These are phyloP conservation scores for Moniliella sp. DNA, from an alignment of 1,284 basidiomycete species.

Conservation along the genomic window DNA sequence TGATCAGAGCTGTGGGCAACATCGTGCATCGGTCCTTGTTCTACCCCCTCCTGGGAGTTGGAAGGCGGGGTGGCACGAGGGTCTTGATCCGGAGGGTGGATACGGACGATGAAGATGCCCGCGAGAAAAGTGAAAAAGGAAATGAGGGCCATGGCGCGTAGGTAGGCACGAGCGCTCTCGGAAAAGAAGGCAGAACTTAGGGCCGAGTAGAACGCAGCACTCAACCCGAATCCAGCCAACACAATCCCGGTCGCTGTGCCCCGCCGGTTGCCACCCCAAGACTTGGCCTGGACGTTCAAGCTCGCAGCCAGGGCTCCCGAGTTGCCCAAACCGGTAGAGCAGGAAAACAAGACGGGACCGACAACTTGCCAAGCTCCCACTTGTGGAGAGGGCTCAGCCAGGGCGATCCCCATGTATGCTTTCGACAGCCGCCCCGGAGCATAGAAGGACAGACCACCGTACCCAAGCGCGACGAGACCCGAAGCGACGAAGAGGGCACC, in stretches of 20 bases:
- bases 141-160: slow-evolving; percentile 48
- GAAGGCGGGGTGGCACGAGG: no score
- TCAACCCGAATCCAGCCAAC: slow-evolving; percentile 56
- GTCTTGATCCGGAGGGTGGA: slow-evolving; percentile 42
- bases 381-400: not conserved
- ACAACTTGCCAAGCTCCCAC: no score
- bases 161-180: slow-evolving; percentile 49
- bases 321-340: slow-evolving; percentile 18
- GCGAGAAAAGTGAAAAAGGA: slow-evolving; percentile 47
- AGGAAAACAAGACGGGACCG: no score
- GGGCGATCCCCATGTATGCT: no score
- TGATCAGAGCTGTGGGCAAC: no score
- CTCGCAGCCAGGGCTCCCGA: slow-evolving; percentile 26
- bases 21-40: no score
- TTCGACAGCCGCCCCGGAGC: no score
- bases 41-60: no score
- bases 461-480: slow-evolving; percentile 12
- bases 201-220: slow-evolving; percentile 55
- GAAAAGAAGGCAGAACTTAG: slow-evolving; percentile 47
- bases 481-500: slow-evolving; percentile 12
- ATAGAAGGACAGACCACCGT: no score
- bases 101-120: slow-evolving; percentile 45
- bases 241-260: slow-evolving; percentile 52
- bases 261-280: slow-evolving; percentile 32
- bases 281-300: slow-evolving; percentile 28